Conservation (phyloP, 495 filamentous ascomycete genomes). For the Penicillium silybi region DNA sequence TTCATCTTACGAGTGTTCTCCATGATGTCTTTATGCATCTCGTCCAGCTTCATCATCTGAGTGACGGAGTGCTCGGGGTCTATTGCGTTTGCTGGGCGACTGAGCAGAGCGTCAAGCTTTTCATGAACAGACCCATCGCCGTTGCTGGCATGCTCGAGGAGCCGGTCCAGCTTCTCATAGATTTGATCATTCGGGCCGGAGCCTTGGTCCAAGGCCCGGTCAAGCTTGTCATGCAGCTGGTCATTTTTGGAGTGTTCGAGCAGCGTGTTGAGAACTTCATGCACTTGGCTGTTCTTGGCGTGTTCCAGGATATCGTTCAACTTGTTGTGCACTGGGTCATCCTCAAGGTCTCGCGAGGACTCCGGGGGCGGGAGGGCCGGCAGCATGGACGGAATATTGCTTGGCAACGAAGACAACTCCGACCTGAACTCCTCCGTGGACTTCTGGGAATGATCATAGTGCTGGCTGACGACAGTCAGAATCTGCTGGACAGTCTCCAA, state of each 20-base stretch:
- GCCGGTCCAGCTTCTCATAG: slow-evolving; percentile 43
- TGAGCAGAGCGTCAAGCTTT: slow-evolving; percentile 49
- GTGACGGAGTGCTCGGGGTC: slow-evolving; percentile 42
- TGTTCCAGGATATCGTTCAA: slow-evolving; percentile 75
- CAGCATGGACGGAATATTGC: slow-evolving; percentile 43
- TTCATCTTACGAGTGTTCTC: slow-evolving; percentile 80
- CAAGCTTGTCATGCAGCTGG: slow-evolving; percentile 41
- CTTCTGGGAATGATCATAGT: slow-evolving; percentile 64
- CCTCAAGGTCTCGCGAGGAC: slow-evolving; percentile 56
- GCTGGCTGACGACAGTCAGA: slow-evolving; percentile 72
- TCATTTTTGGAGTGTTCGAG: slow-evolving; percentile 54
- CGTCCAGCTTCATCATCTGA: slow-evolving; percentile 74
- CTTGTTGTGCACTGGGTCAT: slow-evolving; percentile 65
- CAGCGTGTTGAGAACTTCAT: slow-evolving; percentile 78
- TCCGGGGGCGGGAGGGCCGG: slow-evolving; percentile 47
- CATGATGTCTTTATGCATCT: slow-evolving; percentile 86
- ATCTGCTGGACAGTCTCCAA: slow-evolving; percentile 77
- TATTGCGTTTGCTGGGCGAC: slow-evolving; percentile 20
- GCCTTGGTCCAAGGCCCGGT: slow-evolving; percentile 59
- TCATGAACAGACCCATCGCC: slow-evolving; percentile 69
- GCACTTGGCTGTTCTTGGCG: slow-evolving; percentile 53
- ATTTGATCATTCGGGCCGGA: slow-evolving; percentile 48
- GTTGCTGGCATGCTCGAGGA: slow-evolving; percentile 58
- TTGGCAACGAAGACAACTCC: slow-evolving; percentile 51
- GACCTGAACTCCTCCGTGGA: slow-evolving; percentile 48